A percentile compares a stretch with the other conserved stretches of the same genome.
Evolutionary conservation across 129 eudicot genomes (phyloP).

Genomic region (Chrysanthemum seticuspe): DNA sequence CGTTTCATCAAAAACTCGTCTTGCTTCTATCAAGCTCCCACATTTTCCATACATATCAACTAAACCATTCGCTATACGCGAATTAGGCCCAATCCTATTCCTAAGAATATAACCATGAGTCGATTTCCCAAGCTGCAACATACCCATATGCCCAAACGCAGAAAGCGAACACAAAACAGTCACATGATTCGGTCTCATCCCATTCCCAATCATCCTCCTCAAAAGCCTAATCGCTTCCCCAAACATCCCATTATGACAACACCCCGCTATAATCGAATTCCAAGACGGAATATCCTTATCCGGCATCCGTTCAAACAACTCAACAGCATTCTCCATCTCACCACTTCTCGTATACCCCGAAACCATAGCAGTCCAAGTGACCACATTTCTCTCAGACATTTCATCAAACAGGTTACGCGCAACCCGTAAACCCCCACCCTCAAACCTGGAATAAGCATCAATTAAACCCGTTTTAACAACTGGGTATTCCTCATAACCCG

Average conservation of each 20-base stretch:
- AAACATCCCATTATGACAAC: slow-evolving; percentile 67
- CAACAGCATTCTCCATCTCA: slow-evolving; percentile 60
- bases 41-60: slow-evolving; percentile 90
- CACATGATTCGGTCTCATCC: slow-evolving; percentile 61
- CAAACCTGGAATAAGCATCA: slow-evolving; percentile 57
- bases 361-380: slow-evolving; percentile 85
- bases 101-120: slow-evolving; percentile 57
- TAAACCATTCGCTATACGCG: slow-evolving; percentile 48
- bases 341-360: slow-evolving; percentile 79
- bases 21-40: slow-evolving; percentile 66
- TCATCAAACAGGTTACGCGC: slow-evolving; percentile 80
- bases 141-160: slow-evolving; percentile 67
- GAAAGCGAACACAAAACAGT: slow-evolving; percentile 57
- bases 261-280: slow-evolving; percentile 72
- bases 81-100: slow-evolving; percentile 38
- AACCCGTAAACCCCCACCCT: slow-evolving; percentile 34
- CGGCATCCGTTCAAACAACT: slow-evolving; percentile 71
- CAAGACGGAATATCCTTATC: slow-evolving; percentile 65
- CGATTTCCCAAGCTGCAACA: slow-evolving; percentile 76
- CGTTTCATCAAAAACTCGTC: slow-evolving; percentile 46
- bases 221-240: slow-evolving; percentile 58
- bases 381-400: slow-evolving; percentile 78
- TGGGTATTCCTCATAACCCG: slow-evolving; percentile 68
- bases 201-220: slow-evolving; percentile 46
- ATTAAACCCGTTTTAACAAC: slow-evolving; percentile 77